Conservation (phyloP, 441 rosid species). For the Isatis lusitanica region DNA sequence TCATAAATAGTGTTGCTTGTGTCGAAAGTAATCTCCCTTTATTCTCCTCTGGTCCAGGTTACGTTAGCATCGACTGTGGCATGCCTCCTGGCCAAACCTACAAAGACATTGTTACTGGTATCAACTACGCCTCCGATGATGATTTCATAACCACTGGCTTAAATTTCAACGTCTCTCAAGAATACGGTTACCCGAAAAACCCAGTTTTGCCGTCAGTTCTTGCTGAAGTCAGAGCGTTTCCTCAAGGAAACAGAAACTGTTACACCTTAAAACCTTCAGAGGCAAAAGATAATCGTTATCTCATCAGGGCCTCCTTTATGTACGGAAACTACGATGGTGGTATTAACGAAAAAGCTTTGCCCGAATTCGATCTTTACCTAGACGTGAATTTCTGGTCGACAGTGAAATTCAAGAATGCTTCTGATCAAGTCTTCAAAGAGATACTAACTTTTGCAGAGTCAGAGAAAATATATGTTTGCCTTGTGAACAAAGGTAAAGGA, state of each 20-base stretch:
- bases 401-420: slow-evolving; percentile 46
- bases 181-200: background rate
- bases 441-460: slow-evolving; percentile 39
- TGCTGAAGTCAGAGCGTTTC: slow-evolving; percentile 46
- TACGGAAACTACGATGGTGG: slow-evolving; percentile 57
- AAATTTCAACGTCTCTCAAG: slow-evolving; percentile 13
- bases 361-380: slow-evolving; percentile 47
- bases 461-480: slow-evolving; percentile 45
- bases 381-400: slow-evolving; percentile 50
- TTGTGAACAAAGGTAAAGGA: slow-evolving; percentile 53
- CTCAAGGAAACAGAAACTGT: slow-evolving; percentile 53
- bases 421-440: slow-evolving; percentile 45
- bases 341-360: slow-evolving; percentile 20
- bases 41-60: slow-evolving; percentile 29
- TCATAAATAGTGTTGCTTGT: background rate
- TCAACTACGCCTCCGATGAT: slow-evolving; percentile 19
- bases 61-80: slow-evolving; percentile 49
- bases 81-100: background rate
- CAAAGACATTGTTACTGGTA: background rate
- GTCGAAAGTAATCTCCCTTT: background rate
- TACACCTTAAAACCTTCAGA: slow-evolving; percentile 43
- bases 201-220: background rate
- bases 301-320: slow-evolving; percentile 62
- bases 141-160: slow-evolving; percentile 13
- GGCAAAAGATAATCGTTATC: slow-evolving; percentile 36